Conservation (phyloP, 1,284 basidiomycete species). For the Naganishia sp. region DNA sequence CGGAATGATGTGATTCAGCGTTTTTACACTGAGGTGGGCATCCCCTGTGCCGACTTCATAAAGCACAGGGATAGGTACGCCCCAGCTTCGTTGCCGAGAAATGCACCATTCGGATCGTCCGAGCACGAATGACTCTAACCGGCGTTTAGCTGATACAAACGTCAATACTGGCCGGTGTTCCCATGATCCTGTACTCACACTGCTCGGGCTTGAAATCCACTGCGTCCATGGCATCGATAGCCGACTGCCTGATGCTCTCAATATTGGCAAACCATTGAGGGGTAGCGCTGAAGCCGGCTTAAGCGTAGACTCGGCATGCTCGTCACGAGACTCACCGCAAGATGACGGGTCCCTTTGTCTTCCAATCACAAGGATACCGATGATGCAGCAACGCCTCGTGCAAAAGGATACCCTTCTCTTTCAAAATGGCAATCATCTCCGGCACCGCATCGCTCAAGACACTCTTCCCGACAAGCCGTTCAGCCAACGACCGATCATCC, state of each 20-base stretch:
- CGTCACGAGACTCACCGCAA: constrained; percentile 63
- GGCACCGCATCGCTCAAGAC: constrained; percentile 73
- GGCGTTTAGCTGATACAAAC: constrained; percentile 66
- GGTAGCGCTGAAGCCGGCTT: constrained; percentile 67
- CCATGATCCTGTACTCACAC: constrained; percentile 59
- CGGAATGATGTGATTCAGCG: constrained; percentile 74
- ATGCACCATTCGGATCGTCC: constrained; percentile 99
- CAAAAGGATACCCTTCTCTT: constrained; percentile 62
- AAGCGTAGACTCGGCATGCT: neutral
- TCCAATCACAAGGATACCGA: constrained; percentile 96
- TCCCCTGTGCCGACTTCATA: constrained; percentile 68
- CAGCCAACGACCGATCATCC: constrained; percentile 54
- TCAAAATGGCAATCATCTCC: constrained; percentile 66
- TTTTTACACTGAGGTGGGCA: constrained; percentile 67
- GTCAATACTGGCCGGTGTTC: neutral
- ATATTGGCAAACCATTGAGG: constrained; percentile 98
- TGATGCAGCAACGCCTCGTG: constrained; percentile 75
- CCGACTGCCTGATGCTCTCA: constrained; percentile 75
- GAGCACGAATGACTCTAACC: constrained; percentile 79
- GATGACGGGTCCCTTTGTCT: constrained; percentile 89
- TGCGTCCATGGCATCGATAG: constrained; percentile 68
- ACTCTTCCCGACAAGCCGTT: constrained; percentile 65
- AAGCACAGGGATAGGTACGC: constrained; percentile 92
- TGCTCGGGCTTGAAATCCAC: constrained; percentile 76
- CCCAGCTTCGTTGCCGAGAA: constrained; percentile 96